These are phyloP conservation scores for Pythium myriotylum DNA, from an alignment of 352 stramenopile genomes.

Conservation along the genomic window DNA sequence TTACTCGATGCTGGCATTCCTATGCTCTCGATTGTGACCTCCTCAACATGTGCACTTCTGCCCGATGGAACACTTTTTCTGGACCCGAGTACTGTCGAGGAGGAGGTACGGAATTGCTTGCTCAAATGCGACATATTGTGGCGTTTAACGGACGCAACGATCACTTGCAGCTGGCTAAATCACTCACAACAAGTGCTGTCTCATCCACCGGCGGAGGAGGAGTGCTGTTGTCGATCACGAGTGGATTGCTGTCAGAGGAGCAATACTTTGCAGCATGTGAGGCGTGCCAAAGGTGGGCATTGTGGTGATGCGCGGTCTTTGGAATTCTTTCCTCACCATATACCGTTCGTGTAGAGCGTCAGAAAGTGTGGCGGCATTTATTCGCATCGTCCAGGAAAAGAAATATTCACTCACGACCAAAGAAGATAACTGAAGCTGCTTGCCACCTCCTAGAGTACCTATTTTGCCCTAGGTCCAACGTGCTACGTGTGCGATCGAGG, in stretches of 20 bases:
- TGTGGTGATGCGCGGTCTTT: too few relatives aligned
- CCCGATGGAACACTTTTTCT: constrained; percentile 67
- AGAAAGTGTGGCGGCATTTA: constrained; percentile 74
- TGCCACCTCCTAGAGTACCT: neutral
- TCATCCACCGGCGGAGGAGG: constrained; percentile 60
- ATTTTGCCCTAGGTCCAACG: constrained; percentile 4
- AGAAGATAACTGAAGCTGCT: constrained; percentile 10
- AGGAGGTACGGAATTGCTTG: constrained; percentile 49
- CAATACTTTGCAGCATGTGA: constrained; percentile 86
- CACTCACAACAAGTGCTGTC: constrained; percentile 64
- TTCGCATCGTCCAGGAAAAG: constrained; percentile 80
- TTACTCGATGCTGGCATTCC: constrained; percentile 83
- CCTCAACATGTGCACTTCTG: constrained; percentile 68
- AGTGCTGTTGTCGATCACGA: constrained; percentile 79
- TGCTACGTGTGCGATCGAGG: neutral
- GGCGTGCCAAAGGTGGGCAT: constrained; percentile 69
- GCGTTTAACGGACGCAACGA: neutral
- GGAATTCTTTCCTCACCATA: too few relatives aligned
- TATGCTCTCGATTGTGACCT: constrained; percentile 71
- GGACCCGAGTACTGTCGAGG: constrained; percentile 67
- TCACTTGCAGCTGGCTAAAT: constrained; percentile 35
- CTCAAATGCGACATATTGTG: too few relatives aligned
- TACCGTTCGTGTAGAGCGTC: constrained; percentile 42
- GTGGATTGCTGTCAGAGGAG: constrained; percentile 71
- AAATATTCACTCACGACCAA: constrained; percentile 42